Base-by-base conservation (phyloP, 1,284 basidiomycete genomes). In the Puccinia triticina region DNA sequence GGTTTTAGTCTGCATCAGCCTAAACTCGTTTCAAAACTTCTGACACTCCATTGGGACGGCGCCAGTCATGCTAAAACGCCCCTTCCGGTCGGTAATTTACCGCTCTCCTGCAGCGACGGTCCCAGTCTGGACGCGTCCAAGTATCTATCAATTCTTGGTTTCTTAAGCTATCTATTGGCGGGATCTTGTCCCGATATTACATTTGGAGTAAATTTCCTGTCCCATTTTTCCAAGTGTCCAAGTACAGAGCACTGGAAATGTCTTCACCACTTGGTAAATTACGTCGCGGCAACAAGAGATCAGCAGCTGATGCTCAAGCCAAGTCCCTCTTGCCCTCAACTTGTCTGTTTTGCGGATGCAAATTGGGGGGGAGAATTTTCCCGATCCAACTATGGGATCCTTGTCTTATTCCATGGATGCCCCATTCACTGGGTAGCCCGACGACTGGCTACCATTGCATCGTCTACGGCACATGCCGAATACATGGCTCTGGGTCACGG, bases 401-500 rank as follows among this genome's bases (percentile, higher is more conserved):
- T 43, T 12, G 12, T 43, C 40, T 12, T 43, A 7, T 43, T 43
- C 40, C 40, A 43, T 43, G 40, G 40, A 12, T 43, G 40, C 12
- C 40, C 40, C 40, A 43, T 43, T 43, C 40, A 43, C 40, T 43
- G 40, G 40, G 40, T 43, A 7, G 4, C 69, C 16, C 32, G 40
- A 23, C 29, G 69, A 48, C n/a, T 72, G 5, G n/a, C 29, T 14
- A 43, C 37, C 16, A 37, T 72, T 23, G 69, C 73, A 4, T 32
- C 73, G 12, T 75, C 73, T 3, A 75, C 46, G 14, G 23, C 46
- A 3, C 73, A 75, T 34, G 73, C 73, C 18, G 73, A 75, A n/a
- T 55, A 53, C 46, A 75, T 57, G 73, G 73, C 73, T 18, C 53
- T 75, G 32, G 50, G 73, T 3, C n/a, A 29, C 29, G 43, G 26